A percentile compares a stretch with the other conserved stretches of the same genome.
These are phyloP conservation scores for Mrakiaceae sp. DNA, from an alignment of 1,284 basidiomycete genomes.

Conservation along the genomic window DNA sequence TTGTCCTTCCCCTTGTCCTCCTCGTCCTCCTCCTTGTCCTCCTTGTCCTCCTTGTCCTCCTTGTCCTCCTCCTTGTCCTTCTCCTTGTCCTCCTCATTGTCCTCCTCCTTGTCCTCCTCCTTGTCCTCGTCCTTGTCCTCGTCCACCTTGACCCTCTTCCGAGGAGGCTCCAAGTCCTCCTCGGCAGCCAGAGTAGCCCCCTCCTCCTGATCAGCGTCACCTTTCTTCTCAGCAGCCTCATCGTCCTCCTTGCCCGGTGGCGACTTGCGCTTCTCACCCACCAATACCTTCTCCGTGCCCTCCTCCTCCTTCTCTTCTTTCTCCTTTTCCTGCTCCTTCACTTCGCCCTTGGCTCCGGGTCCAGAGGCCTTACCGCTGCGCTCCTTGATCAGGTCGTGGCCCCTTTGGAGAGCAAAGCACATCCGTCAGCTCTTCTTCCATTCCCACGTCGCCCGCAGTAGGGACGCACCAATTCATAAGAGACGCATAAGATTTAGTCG, in stretches of 20 bases:
- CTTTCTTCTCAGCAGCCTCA: constrained; percentile 31
- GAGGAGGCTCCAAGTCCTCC: constrained; percentile 22
- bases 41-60: constrained; percentile 20
- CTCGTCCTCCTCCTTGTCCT: constrained; percentile 20
- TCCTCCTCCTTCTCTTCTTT: not conserved
- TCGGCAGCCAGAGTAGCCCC: constrained; percentile 19
- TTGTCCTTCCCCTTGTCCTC: constrained; percentile 22
- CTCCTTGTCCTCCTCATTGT: constrained; percentile 22
- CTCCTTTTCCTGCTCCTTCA: not conserved
- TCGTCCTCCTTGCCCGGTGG: constrained; percentile 20
- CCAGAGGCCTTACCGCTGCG: not conserved
- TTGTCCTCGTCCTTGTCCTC: not conserved
- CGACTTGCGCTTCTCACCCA: not conserved
- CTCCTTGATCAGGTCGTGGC: not conserved
- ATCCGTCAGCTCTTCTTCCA: not conserved
- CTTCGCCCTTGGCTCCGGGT: not conserved
- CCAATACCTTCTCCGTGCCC: not conserved
- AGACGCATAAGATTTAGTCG: constrained; percentile 19
- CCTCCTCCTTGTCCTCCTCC: not conserved
- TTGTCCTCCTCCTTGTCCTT: constrained; percentile 35
- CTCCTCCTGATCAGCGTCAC: constrained; percentile 30
- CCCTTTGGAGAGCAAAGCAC: not conserved
- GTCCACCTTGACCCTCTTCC: not conserved
- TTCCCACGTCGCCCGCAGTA: not conserved
- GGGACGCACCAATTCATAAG: constrained; percentile 21